Percentiles rank a stretch among this genome's conserved stretches.
phyloP scores from a whole-genome alignment of 2,329 filamentous ascomycete species.

The Alternaria arbusti region DNA sequence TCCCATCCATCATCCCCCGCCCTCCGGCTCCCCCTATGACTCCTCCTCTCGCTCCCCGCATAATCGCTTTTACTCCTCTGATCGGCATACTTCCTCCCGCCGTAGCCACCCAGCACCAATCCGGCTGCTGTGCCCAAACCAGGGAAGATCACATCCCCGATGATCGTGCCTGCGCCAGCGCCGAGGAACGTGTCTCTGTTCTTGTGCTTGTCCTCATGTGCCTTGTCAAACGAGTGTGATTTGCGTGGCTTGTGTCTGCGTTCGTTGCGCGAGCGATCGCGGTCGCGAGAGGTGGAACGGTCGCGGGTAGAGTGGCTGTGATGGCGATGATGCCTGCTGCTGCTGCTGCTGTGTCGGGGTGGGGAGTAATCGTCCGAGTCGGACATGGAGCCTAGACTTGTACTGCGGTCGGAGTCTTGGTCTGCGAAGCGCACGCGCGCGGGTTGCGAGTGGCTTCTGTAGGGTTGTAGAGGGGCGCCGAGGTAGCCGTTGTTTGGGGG shows the following conservation, averaged over 20 bases:
- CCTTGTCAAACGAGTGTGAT: conserved; percentile 4
- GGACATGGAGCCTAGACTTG: conserved; percentile 23
- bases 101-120: conserved; percentile 51
- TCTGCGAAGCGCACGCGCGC: conserved; percentile 41
- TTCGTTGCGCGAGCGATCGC: conserved; percentile 1
- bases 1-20: conserved; percentile 40
- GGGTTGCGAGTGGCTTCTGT: conserved; percentile 42
- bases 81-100: conserved; percentile 51
- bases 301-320: conserved; percentile 1
- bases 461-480: conserved; percentile 32
- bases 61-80: conserved; percentile 36
- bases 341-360: conserved; percentile 20
- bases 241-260: conserved; percentile 1
- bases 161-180: conserved; percentile 52
- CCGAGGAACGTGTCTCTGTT: conserved; percentile 52
- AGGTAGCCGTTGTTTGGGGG: conserved; percentile 29
- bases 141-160: conserved; percentile 55
- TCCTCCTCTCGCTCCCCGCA: conserved; percentile 3
- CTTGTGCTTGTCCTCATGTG: conserved; percentile 27
- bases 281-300: conserved; percentile 15
- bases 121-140: conserved; percentile 51
- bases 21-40: conserved; percentile 48
- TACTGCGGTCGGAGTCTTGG: conserved; percentile 27
- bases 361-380: conserved; percentile 23
- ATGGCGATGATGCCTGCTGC: conserved; percentile 21